phyloP scores from a whole-genome alignment of 2,329 filamentous ascomycete genomes.

The Colletotrichum sp. region DNA sequence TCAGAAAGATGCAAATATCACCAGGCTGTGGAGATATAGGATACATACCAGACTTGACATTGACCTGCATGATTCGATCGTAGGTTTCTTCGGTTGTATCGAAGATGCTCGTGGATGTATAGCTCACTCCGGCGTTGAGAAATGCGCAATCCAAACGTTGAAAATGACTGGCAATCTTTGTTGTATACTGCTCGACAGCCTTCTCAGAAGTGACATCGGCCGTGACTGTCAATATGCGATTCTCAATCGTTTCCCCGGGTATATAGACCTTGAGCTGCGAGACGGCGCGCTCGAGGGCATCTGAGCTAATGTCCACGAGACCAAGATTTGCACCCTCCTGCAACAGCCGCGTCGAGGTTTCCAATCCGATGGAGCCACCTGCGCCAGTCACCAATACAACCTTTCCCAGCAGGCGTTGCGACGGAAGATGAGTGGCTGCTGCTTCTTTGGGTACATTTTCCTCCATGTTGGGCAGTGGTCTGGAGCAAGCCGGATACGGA shows the following conservation, averaged over 20 bases:
- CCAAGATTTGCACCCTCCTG: background rate
- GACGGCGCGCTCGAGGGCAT: background rate
- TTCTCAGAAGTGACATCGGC: background rate
- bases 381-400: background rate
- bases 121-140: background rate
- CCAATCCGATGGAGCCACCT: background rate
- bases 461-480: background rate
- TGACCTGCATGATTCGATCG: background rate
- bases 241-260: background rate
- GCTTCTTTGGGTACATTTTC: background rate
- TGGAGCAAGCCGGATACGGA: too few relatives aligned
- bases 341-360: background rate
- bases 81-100: background rate
- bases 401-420: background rate
- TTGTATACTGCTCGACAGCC: background rate
- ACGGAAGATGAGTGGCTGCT: fast-evolving
- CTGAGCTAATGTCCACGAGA: background rate
- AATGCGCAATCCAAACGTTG: background rate
- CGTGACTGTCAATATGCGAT: background rate
- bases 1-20: background rate
- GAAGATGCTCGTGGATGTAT: background rate
- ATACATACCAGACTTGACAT: background rate
- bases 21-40: background rate
- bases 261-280: background rate
- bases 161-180: background rate